Evolutionary conservation across 768 basidiomycete species (phyloP).

Genomic region (Lyophyllum atratum): DNA sequence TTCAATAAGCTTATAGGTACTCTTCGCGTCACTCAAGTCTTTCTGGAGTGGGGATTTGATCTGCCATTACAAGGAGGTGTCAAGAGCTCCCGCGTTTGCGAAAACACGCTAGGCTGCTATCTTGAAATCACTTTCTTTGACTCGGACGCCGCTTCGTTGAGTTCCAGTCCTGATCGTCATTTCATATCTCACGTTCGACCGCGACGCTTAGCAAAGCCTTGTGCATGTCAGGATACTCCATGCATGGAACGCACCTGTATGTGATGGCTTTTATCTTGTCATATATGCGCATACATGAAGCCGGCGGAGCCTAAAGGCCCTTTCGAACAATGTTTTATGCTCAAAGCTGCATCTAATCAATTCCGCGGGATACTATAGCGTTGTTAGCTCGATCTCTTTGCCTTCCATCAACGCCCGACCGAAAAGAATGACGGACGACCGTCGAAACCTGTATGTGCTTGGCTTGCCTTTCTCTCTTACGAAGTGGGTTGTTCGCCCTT

Average conservation of each 20-base stretch:
- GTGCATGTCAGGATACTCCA: conserved; percentile 63
- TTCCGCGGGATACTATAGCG: conserved; percentile 25
- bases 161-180: conserved; percentile 16
- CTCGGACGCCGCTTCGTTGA: conserved; percentile 54
- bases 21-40: conserved; percentile 1
- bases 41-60: not conserved
- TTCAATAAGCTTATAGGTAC: conserved; percentile 61
- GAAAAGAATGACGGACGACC: conserved; percentile 44
- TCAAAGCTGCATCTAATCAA: not conserved
- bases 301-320: not conserved
- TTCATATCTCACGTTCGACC: not conserved
- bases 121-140: conserved; percentile 57
- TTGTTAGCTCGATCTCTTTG: conserved; percentile 35
- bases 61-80: conserved; percentile 46
- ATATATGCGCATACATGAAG: conserved; percentile 20
- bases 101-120: conserved; percentile 37
- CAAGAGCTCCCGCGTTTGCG: conserved; percentile 42
- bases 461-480: conserved; percentile 81
- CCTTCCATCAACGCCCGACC: conserved; percentile 23
- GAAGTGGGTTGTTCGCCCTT: conserved; percentile 48
- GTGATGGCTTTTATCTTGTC: conserved; percentile 27
- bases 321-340: conserved; percentile 17
- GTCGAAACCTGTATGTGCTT: conserved; percentile 83
- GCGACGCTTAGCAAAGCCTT: conserved; percentile 56
- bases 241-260: conserved; percentile 58